Evolutionary conservation across 129 eudicot species (phyloP).

Genomic region (Mikania micrantha): DNA sequence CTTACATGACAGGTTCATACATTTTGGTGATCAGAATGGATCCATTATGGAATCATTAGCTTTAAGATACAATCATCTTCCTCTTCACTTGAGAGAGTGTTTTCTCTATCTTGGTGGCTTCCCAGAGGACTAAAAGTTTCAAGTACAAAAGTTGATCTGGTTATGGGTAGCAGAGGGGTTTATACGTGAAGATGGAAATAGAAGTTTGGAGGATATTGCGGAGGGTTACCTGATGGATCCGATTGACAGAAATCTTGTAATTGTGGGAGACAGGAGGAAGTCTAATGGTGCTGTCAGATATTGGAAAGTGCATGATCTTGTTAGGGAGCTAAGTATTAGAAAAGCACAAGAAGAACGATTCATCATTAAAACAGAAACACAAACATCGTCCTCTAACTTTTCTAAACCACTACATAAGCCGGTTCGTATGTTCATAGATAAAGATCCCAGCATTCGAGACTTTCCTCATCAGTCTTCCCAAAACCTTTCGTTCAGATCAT

Average conservation of each 20-base stretch:
- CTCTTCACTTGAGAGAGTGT: conserved; percentile 15
- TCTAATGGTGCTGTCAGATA: conserved; percentile 3
- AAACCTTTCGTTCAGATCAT: too few relatives aligned
- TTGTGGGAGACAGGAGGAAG: not conserved
- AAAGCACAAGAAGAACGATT: conserved; percentile 6
- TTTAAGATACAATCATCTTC: too few relatives aligned
- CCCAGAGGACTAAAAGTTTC: not conserved
- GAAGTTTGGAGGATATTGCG: too few relatives aligned
- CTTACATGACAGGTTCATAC: not conserved
- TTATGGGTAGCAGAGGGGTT: too few relatives aligned
- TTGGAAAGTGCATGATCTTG: conserved; percentile 14
- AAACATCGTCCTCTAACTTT: too few relatives aligned
- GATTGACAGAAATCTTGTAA: not conserved
- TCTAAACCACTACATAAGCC: too few relatives aligned
- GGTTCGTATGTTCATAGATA: too few relatives aligned
- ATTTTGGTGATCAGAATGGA: not conserved
- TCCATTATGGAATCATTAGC: not conserved
- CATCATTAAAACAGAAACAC: too few relatives aligned
- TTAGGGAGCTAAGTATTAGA: conserved; percentile 19
- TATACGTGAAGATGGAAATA: too few relatives aligned
- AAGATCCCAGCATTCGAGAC: too few relatives aligned
- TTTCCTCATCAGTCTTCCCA: not conserved
- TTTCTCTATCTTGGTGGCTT: conserved; percentile 24
- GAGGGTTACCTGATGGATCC: too few relatives aligned
- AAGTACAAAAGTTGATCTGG: too few relatives aligned